These are phyloP conservation scores for Pseudogymnoascus sp. DNA, from an alignment of 2,329 filamentous ascomycete genomes.

Conservation along the genomic window DNA sequence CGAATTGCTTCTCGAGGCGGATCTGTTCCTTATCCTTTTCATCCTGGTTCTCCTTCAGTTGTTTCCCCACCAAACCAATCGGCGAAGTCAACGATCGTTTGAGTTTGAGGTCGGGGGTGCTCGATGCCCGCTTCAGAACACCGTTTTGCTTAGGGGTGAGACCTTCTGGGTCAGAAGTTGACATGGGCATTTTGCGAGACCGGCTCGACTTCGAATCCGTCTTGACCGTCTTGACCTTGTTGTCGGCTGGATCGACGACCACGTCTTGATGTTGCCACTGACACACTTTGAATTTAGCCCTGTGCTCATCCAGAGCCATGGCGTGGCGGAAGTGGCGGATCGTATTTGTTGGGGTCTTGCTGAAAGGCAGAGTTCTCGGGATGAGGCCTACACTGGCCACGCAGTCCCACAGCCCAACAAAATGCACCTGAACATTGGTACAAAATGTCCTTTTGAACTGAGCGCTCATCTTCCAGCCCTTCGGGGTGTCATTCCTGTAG, in stretches of 20 bases:
- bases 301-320: slow-evolving; percentile 36
- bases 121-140: slow-evolving; percentile 3
- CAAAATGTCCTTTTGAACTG: slow-evolving; percentile 39
- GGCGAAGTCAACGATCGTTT: neutral
- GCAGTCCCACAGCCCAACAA: slow-evolving; percentile 36
- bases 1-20: slow-evolving; percentile 17
- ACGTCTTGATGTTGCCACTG: slow-evolving; percentile 29
- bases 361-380: slow-evolving; percentile 31
- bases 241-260: slow-evolving; percentile 1
- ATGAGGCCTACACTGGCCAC: slow-evolving; percentile 36
- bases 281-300: slow-evolving; percentile 37
- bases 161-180: slow-evolving; percentile 11
- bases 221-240: slow-evolving; percentile 7
- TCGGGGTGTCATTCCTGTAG: slow-evolving; percentile 33
- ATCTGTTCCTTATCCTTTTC: slow-evolving; percentile 15
- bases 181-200: slow-evolving; percentile 9
- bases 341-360: slow-evolving; percentile 30
- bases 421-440: slow-evolving; percentile 34
- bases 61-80: neutral
- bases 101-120: neutral
- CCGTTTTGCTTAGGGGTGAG: neutral
- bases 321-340: slow-evolving; percentile 35
- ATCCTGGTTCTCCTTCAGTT: slow-evolving; percentile 4
- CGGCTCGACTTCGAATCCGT: neutral
- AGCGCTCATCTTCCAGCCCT: slow-evolving; percentile 33